Conservation (phyloP, 148 eudicot genomes). For the Drosera capensis region DNA sequence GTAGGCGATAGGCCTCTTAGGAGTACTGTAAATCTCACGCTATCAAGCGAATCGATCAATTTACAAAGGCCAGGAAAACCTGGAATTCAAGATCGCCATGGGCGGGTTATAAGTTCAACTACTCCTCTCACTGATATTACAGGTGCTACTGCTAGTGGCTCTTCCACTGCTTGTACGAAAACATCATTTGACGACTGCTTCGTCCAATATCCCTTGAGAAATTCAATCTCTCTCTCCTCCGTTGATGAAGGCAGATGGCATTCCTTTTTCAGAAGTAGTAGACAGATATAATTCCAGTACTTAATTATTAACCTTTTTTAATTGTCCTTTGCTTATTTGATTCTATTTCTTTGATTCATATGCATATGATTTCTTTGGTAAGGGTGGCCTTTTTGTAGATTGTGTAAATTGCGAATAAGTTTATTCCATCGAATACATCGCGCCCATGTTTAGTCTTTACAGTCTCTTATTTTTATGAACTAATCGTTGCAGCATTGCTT, state of each 20-base stretch:
- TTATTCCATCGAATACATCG: no score
- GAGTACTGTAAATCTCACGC: constrained; percentile 51
- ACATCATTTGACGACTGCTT: constrained; percentile 16
- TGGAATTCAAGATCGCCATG: constrained; percentile 55
- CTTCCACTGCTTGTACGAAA: constrained; percentile 17
- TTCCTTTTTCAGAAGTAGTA: no score
- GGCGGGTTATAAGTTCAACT: constrained; percentile 23
- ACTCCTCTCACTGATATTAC: constrained; percentile 20
- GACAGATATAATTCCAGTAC: no score
- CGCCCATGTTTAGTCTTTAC: no score
- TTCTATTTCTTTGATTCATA: no score
- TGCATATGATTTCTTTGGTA: no score
- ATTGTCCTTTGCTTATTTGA: no score
- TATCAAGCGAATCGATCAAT: constrained; percentile 55
- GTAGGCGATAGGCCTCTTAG: constrained; percentile 63
- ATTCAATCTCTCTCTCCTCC: constrained; percentile 69
- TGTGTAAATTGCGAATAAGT: no score
- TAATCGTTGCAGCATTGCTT: no score
- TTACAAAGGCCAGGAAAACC: constrained; percentile 61
- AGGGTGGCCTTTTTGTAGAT: no score
- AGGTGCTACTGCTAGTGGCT: constrained; percentile 7
- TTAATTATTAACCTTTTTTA: no score
- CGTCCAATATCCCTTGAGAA: constrained; percentile 52
- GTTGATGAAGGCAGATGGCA: constrained; percentile 67
- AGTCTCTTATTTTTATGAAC: no score